phyloP scores from a whole-genome alignment of 768 basidiomycete genomes.

The Kwoniella sp. region DNA sequence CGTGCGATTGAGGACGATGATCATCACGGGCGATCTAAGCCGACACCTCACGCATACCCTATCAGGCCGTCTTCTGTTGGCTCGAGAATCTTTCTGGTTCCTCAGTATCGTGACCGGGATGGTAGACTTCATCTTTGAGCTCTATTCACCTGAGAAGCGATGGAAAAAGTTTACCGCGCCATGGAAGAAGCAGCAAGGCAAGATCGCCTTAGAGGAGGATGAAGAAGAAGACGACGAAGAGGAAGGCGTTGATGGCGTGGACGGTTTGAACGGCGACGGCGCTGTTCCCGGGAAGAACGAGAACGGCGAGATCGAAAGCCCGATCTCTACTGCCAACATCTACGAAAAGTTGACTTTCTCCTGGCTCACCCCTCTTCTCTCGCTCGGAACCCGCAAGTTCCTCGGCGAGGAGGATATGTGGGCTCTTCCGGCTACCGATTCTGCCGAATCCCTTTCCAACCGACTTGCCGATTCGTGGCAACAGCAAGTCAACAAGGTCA shows the following conservation, averaged over 20 bases:
- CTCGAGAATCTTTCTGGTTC: conserved; percentile 44
- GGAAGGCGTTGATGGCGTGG: conserved; percentile 43
- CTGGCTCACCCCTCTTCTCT: conserved; percentile 72
- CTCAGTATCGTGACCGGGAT: conserved; percentile 54
- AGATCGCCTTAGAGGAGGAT: conserved; percentile 47
- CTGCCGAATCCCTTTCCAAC: conserved; percentile 69
- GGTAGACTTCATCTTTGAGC: conserved; percentile 43
- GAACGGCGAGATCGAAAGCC: conserved; percentile 63
- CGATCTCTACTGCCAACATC: conserved; percentile 74
- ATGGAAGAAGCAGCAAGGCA: conserved; percentile 34
- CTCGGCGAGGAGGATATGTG: conserved; percentile 88
- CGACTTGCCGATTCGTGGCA: conserved; percentile 67
- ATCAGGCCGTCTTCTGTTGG: conserved; percentile 28
- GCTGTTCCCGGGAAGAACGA: conserved; percentile 39
- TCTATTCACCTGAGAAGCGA: conserved; percentile 40
- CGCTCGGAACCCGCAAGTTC: conserved; percentile 58
- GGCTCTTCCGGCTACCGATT: conserved; percentile 68
- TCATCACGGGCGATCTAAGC: conserved; percentile 45
- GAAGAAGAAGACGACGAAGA: conserved; percentile 54
- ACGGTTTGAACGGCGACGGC: conserved; percentile 30
- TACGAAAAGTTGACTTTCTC: conserved; percentile 75
- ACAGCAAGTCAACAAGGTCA: conserved; percentile 58
- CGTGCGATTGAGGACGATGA: conserved; percentile 67
- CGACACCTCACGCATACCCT: conserved; percentile 40
- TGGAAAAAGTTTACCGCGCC: conserved; percentile 37